Percentiles rank a stretch among this genome's conserved stretches.
Conservation (phyloP, 805 yeast species). For the Hanseniaspora mollemarum region DNA sequence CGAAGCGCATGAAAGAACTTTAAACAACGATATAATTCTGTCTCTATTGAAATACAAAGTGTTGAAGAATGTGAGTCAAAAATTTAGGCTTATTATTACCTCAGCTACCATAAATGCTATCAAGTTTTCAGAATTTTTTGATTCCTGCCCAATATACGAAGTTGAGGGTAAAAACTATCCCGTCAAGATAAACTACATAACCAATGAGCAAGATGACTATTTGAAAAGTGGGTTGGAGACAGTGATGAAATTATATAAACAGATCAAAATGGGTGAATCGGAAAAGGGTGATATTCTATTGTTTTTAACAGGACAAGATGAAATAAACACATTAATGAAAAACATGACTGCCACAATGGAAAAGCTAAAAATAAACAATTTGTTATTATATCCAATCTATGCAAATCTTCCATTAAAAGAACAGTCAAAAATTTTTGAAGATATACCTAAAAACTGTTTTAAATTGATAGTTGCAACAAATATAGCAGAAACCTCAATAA, state of each 20-base stretch:
- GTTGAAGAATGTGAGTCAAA: conserved; percentile 37
- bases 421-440: conserved; percentile 73
- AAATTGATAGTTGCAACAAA: conserved; percentile 91
- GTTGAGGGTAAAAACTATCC: conserved; percentile 93
- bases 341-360: conserved; percentile 52
- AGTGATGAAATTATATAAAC: conserved; percentile 70
- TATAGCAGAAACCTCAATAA: conserved; percentile 92
- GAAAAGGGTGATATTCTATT: conserved; percentile 69
- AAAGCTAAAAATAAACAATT: conserved; percentile 44
- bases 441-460: conserved; percentile 66
- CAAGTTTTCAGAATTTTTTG: conserved; percentile 71
- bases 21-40: conserved; percentile 75
- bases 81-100: conserved; percentile 65
- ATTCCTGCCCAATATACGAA: conserved; percentile 71
- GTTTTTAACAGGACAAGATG: conserved; percentile 92
- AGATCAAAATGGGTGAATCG: conserved; percentile 34
- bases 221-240: conserved; percentile 81
- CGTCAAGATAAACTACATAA: conserved; percentile 72
- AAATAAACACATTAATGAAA: conserved; percentile 74
- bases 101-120: conserved; percentile 92
- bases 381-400: conserved; percentile 76
- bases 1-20: conserved; percentile 93
- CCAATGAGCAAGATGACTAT: conserved; percentile 83
- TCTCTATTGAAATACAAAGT: conserved; percentile 70
- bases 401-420: conserved; percentile 80